phyloP scores from a whole-genome alignment of 2,329 filamentous ascomycete genomes.

The Sporothrix euskadiensis region DNA sequence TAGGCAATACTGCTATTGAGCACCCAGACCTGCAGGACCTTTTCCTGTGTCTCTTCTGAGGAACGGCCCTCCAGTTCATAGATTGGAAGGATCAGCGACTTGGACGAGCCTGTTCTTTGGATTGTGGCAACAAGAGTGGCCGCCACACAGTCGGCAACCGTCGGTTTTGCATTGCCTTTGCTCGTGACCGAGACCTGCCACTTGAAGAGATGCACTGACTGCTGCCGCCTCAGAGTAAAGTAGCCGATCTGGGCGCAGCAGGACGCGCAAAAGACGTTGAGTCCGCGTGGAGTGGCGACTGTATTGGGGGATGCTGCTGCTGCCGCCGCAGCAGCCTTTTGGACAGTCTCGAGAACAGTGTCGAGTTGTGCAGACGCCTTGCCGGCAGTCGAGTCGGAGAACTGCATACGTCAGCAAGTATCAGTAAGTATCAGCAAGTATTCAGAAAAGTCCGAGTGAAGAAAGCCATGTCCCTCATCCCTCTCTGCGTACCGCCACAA shows the following conservation, averaged over 20 bases:
- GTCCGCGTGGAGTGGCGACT: conserved; percentile 32
- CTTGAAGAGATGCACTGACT: conserved; percentile 57
- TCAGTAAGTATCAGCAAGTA: too few relatives aligned
- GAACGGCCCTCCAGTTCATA: conserved; percentile 23
- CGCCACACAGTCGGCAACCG: conserved; percentile 54
- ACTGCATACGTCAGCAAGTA: conserved; percentile 38
- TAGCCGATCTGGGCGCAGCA: conserved; percentile 53
- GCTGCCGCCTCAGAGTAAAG: conserved; percentile 46
- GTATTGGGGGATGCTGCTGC: background rate
- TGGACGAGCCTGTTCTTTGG: conserved; percentile 58
- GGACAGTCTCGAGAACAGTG: conserved; percentile 32
- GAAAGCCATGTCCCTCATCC: conserved; percentile 49
- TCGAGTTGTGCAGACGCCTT: conserved; percentile 36
- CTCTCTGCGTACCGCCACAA: conserved; percentile 49
- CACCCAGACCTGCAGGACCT: conserved; percentile 54
- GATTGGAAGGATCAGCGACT: conserved; percentile 54
- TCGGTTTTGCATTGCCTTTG: conserved; percentile 18
- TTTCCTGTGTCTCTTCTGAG: background rate
- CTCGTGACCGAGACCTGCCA: conserved; percentile 48
- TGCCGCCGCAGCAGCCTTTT: conserved; percentile 8
- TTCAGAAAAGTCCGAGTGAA: conserved; percentile 25
- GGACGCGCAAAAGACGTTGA: conserved; percentile 48
- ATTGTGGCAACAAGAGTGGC: conserved; percentile 55
- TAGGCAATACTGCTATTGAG: conserved; percentile 58
- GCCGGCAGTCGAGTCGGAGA: conserved; percentile 41